Evolutionary conservation across 768 basidiomycete species (phyloP).

Genomic region (Infundibulicybe gibba): DNA sequence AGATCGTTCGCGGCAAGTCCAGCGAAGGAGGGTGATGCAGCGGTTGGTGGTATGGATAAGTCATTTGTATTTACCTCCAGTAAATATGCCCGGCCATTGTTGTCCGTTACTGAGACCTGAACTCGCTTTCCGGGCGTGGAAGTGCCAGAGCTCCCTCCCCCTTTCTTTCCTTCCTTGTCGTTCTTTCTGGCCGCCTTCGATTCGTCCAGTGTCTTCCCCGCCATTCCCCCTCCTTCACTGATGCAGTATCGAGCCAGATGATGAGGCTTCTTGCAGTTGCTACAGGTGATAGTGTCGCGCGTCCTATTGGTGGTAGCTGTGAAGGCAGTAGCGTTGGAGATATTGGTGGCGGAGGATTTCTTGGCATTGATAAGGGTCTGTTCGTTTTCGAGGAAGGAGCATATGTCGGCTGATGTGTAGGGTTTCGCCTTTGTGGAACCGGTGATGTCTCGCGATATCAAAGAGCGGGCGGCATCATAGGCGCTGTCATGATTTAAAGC

Average conservation of each 20-base stretch:
- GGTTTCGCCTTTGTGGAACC: slow-evolving; percentile 1
- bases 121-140: no score
- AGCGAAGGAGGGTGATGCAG: no score
- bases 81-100: no score
- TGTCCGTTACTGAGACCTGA: no score
- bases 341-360: not conserved
- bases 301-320: not conserved
- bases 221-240: not conserved
- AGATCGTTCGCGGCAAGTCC: no score
- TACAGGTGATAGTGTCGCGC: not conserved
- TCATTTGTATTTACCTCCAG: no score
- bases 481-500: slow-evolving; percentile 1
- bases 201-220: not conserved
- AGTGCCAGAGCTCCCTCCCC: no score
- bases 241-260: not conserved
- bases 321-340: not conserved
- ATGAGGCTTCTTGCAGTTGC: not conserved
- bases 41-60: no score
- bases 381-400: not conserved
- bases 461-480: slow-evolving; percentile 3
- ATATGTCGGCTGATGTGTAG: not conserved
- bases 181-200: not conserved
- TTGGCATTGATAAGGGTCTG: not conserved
- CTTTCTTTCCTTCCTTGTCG: no score
- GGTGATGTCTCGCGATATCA: slow-evolving; percentile 8